These are phyloP conservation scores for Puccinellia tenuiflora DNA, from an alignment of 176 grass and related monocot species.

Conservation along the genomic window DNA sequence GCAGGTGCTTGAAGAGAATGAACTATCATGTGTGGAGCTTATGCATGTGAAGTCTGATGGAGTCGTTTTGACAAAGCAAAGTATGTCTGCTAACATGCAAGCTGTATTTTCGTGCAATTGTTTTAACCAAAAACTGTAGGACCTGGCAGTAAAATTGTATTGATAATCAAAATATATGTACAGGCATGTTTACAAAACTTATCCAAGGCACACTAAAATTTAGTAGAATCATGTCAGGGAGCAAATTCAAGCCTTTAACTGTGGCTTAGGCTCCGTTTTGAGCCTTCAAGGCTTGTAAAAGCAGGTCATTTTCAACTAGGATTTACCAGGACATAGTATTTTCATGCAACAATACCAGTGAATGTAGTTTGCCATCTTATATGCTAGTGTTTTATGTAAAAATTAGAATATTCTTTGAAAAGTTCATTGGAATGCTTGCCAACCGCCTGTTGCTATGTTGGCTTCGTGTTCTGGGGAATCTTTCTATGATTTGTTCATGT, in stretches of 20 bases:
- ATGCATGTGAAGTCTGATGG: conserved; percentile 86
- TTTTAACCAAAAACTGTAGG: neutral
- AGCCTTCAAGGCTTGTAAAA: neutral
- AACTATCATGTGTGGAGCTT: conserved; percentile 71
- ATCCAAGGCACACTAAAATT: neutral
- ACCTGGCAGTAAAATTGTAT: neutral
- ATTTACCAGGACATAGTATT: neutral
- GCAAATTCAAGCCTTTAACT: neutral
- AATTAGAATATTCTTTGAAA: conserved; percentile 2
- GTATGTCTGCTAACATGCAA: conserved; percentile 44
- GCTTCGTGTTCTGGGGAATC: neutral
- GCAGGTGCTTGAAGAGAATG: conserved; percentile 79
- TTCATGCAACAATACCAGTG: neutral
- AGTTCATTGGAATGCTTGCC: neutral
- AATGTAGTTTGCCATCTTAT: neutral
- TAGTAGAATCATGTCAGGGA: neutral
- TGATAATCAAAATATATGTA: neutral
- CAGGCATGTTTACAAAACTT: neutral
- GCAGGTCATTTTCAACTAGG: neutral
- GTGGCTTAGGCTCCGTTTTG: neutral
- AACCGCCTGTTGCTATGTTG: neutral
- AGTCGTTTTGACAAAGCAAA: conserved; percentile 77
- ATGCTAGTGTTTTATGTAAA: neutral
- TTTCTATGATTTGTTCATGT: neutral
- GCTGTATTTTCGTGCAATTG: conserved; percentile 2